These are phyloP conservation scores for Bondarzewia mesenterica DNA, from an alignment of 1,284 basidiomycete species.

Conservation along the genomic window DNA sequence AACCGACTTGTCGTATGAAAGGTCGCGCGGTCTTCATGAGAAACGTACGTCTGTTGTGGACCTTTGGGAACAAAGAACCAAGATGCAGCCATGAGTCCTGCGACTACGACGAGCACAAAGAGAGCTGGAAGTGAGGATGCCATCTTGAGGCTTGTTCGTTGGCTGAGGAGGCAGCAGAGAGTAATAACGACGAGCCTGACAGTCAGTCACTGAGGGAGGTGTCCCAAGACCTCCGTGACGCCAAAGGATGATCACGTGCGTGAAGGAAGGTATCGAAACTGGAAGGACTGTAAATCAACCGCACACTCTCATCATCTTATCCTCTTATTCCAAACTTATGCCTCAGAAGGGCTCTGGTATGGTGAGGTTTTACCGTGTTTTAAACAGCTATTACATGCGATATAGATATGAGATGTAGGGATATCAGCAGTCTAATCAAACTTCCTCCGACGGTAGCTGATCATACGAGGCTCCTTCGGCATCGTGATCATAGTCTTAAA, in stretches of 20 bases:
- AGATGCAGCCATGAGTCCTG: conserved; percentile 55
- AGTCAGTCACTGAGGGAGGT: too few relatives aligned
- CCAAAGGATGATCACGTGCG: too few relatives aligned
- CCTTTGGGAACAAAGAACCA: conserved; percentile 79
- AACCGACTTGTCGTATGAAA: neutral
- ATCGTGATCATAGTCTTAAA: conserved; percentile 65
- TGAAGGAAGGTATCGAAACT: too few relatives aligned
- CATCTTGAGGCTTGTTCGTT: conserved; percentile 16
- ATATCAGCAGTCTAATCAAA: conserved; percentile 7
- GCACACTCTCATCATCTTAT: too few relatives aligned
- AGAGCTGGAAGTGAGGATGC: conserved; percentile 30
- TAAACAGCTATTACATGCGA: neutral
- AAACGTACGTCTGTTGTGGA: conserved; percentile 77
- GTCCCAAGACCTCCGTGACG: too few relatives aligned
- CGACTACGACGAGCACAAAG: conserved; percentile 41
- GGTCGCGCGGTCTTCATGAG: neutral
- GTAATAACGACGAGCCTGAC: too few relatives aligned
- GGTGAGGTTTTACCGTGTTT: neutral
- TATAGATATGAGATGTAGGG: neutral
- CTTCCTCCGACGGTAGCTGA: conserved; percentile 31
- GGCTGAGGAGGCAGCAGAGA: too few relatives aligned
- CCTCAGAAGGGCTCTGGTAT: too few relatives aligned
- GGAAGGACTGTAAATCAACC: too few relatives aligned
- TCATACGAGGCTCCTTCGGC: conserved; percentile 43
- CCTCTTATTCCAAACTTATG: too few relatives aligned